Conservation (phyloP, 108 stramenopile species). For the Conticribra weissflogii region DNA sequence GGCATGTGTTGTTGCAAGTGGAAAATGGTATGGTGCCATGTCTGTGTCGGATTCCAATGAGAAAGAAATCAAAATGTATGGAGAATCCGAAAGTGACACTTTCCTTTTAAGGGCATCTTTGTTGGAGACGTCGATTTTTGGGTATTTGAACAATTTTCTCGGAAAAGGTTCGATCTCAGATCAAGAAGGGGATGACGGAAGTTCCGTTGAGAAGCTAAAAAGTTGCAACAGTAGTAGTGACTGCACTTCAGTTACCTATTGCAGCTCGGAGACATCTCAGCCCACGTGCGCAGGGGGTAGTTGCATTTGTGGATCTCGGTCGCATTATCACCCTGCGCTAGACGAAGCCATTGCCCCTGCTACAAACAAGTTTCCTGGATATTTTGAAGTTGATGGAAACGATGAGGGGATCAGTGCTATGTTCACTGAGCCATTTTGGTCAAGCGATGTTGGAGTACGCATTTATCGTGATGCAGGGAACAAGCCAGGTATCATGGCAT, state of each 20-base stretch:
- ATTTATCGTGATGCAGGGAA: conserved; percentile 59
- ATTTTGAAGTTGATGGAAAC: conserved; percentile 52
- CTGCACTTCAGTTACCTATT: conserved; percentile 72
- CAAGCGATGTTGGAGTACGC: conserved; percentile 65
- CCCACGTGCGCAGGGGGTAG: conserved; percentile 61
- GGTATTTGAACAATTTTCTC: conserved; percentile 73
- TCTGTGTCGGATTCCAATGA: conserved; percentile 25
- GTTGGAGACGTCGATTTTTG: conserved; percentile 68
- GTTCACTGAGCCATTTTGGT: conserved; percentile 87
- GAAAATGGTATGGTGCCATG: conserved; percentile 61
- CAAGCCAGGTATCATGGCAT: conserved; percentile 53
- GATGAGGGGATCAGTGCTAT: conserved; percentile 78
- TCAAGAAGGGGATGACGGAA: conserved; percentile 15
- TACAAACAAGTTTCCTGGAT: conserved; percentile 62
- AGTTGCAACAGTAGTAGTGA: conserved; percentile 56
- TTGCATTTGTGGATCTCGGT: conserved; percentile 74
- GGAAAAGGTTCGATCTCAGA: conserved; percentile 57
- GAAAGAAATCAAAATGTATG: conserved; percentile 49
- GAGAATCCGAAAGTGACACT: conserved; percentile 59
- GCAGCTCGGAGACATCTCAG: conserved; percentile 38
- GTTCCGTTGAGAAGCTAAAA: conserved; percentile 4
- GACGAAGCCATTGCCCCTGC: conserved; percentile 76
- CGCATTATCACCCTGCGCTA: conserved; percentile 77
- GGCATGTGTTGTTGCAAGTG: conserved; percentile 73
- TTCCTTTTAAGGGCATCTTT: conserved; percentile 65